Evolutionary conservation across 208 protist species (phyloP).

Genomic region (Trypanosoma brucei): DNA sequence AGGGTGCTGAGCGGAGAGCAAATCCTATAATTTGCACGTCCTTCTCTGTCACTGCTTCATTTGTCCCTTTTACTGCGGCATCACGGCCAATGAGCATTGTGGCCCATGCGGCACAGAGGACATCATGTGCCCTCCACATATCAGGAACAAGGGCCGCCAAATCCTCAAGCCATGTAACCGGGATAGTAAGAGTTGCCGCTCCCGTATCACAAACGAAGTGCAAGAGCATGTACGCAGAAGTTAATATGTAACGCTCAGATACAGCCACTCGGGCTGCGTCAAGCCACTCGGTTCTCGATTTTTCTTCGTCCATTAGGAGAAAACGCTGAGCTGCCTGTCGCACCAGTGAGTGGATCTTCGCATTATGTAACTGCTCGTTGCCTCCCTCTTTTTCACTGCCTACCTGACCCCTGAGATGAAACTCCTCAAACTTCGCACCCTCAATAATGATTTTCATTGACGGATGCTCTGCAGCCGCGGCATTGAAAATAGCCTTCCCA

Average conservation of each 20-base stretch:
- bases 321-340: slow-evolving; percentile 14
- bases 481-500: slow-evolving; percentile 66
- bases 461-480: slow-evolving; percentile 45
- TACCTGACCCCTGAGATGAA: slow-evolving; percentile 10
- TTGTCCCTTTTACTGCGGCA: slow-evolving; percentile 6
- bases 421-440: slow-evolving; percentile 77
- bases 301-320: slow-evolving; percentile 20
- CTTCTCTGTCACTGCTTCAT: slow-evolving; percentile 15
- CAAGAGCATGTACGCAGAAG: slow-evolving; percentile 64
- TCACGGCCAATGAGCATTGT: slow-evolving; percentile 31
- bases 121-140: slow-evolving; percentile 24
- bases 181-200: slow-evolving; percentile 7
- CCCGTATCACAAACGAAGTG: slow-evolving; percentile 31
- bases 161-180: slow-evolving; percentile 50
- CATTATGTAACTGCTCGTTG: slow-evolving; percentile 6
- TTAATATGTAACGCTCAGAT: slow-evolving; percentile 41
- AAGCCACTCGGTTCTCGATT: slow-evolving; percentile 29
- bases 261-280: slow-evolving; percentile 8
- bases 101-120: slow-evolving; percentile 54
- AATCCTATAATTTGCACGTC: slow-evolving; percentile 12
- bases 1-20: slow-evolving; percentile 23
- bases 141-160: slow-evolving; percentile 30
- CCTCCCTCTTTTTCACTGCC: neutral
- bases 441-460: slow-evolving; percentile 70
- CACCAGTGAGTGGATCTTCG: slow-evolving; percentile 20